Conservation (phyloP, 345 rosid species). For the Linum trigynum region DNA sequence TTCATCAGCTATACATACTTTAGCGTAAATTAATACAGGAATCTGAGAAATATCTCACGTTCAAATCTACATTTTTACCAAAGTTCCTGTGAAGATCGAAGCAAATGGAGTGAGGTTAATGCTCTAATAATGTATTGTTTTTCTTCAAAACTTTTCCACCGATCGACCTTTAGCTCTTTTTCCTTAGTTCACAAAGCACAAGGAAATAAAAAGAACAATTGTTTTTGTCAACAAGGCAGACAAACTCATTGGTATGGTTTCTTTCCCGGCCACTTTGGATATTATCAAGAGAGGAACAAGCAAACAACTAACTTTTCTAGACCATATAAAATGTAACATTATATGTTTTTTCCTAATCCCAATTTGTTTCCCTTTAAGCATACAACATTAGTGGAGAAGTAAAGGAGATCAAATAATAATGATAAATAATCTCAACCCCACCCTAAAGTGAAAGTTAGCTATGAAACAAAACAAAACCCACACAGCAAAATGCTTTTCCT, state of each 20-base stretch:
- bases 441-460: neutral
- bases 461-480: neutral
- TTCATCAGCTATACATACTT: too few species aligned
- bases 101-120: neutral
- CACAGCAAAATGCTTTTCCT: neutral
- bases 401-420: too few species aligned
- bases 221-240: neutral
- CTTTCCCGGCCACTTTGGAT: constrained; percentile 10
- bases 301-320: constrained; percentile 16
- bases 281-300: neutral
- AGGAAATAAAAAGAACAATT: constrained; percentile 17
- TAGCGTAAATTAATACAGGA: too few species aligned
- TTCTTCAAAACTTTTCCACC: constrained; percentile 1
- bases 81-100: neutral
- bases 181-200: constrained; percentile 31
- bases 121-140: neutral
- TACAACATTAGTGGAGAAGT: constrained; percentile 16
- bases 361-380: constrained; percentile 19
- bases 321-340: neutral
- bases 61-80: too few species aligned
- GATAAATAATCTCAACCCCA: neutral
- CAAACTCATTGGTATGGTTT: neutral
- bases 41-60: too few species aligned
- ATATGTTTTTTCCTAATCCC: constrained; percentile 7
- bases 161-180: constrained; percentile 1